phyloP scores from a whole-genome alignment of 169 alveolate species.

The Blepharisma undulans region DNA sequence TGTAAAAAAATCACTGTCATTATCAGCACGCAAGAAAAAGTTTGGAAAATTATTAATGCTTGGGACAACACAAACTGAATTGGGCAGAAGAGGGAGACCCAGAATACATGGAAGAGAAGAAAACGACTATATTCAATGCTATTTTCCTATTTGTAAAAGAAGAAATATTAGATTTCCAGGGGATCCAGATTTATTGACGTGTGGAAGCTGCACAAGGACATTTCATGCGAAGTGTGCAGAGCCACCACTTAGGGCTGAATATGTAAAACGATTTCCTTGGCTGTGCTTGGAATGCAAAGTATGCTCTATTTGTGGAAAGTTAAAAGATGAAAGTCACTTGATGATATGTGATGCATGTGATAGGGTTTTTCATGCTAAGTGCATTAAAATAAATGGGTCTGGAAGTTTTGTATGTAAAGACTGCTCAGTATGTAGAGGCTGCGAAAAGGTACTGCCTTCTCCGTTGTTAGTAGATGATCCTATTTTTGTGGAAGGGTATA shows the following conservation, averaged over 20 bases:
- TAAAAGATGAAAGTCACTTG: constrained; percentile 13
- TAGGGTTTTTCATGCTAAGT: constrained; percentile 28
- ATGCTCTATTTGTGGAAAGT: constrained; percentile 6
- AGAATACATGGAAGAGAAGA: constrained; percentile 12
- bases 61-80: constrained; percentile 16
- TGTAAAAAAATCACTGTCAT: background rate
- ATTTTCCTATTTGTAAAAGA: constrained; percentile 4
- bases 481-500: background rate
- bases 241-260: background rate
- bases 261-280: constrained; percentile 1
- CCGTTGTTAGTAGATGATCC: background rate
- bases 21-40: constrained; percentile 9
- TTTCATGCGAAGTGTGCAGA: constrained; percentile 29
- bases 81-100: constrained; percentile 6
- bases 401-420: constrained; percentile 23
- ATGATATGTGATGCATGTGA: constrained; percentile 34
- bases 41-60: constrained; percentile 5
- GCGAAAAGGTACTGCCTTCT: background rate
- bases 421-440: background rate
- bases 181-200: constrained; percentile 11
- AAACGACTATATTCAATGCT: constrained; percentile 7
- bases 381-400: background rate
- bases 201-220: constrained; percentile 25
- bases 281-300: constrained; percentile 4
- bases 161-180: background rate